Percentiles rank a stretch among this genome's conserved stretches.
These are phyloP conservation scores for Cutaneotrichosporon dermatis DNA, from an alignment of 1,284 basidiomycete species.

Conservation along the genomic window DNA sequence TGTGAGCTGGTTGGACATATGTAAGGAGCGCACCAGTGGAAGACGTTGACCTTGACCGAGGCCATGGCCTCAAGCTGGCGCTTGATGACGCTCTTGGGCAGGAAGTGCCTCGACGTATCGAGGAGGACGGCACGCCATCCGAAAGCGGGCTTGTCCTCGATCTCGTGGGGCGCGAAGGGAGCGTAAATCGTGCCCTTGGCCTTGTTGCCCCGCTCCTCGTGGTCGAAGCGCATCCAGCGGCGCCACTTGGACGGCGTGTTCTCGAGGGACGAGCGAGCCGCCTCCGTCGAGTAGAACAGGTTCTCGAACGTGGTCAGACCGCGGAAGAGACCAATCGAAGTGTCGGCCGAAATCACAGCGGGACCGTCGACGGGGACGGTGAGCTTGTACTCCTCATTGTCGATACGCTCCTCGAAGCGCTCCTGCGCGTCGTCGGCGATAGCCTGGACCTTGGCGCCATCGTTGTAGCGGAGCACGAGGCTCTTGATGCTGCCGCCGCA, in stretches of 20 bases:
- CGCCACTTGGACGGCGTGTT: no score
- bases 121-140: constrained; percentile 66
- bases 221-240: no score
- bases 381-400: constrained; percentile 9
- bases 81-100: neutral
- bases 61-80: constrained; percentile 77
- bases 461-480: neutral
- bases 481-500: neutral
- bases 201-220: no score
- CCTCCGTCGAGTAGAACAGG: constrained; percentile 44
- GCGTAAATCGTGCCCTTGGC: constrained; percentile 12
- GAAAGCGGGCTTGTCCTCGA: constrained; percentile 50
- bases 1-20: neutral
- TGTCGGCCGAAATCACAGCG: neutral
- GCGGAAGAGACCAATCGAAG: constrained; percentile 50
- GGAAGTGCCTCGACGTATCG: constrained; percentile 58
- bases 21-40: constrained; percentile 7
- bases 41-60: constrained; percentile 60
- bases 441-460: neutral
- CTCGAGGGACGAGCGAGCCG: no score
- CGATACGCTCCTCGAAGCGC: constrained; percentile 3
- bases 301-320: constrained; percentile 80
- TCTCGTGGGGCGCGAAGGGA: constrained; percentile 41
- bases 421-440: constrained; percentile 14
- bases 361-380: neutral